phyloP scores from a whole-genome alignment of 345 rosid genomes.

The Heritiera littoralis region DNA sequence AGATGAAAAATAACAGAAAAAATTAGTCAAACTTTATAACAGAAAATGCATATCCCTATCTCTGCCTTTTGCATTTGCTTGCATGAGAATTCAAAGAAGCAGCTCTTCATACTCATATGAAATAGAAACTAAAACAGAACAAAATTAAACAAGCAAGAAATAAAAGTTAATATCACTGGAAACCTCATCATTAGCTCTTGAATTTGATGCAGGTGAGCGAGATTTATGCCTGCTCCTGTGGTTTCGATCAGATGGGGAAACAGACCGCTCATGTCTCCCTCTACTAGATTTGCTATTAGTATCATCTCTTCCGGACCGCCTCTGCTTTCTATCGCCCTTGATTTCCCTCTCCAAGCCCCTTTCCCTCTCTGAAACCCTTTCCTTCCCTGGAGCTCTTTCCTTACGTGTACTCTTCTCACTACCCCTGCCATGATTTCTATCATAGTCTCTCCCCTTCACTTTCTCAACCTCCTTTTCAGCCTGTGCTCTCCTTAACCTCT shows the following conservation, averaged over 20 bases:
- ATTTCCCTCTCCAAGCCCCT: slow-evolving; percentile 34
- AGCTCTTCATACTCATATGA: not conserved
- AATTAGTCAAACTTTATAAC: not conserved
- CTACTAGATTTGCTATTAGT: slow-evolving; percentile 46
- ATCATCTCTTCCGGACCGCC: slow-evolving; percentile 60
- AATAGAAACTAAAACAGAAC: slow-evolving; percentile 9
- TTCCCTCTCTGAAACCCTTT: slow-evolving; percentile 33
- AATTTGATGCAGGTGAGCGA: slow-evolving; percentile 51
- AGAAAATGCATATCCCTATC: not conserved
- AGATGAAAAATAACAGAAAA: not conserved
- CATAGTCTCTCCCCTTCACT: slow-evolving; percentile 49
- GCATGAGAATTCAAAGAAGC: not conserved
- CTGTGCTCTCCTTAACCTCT: slow-evolving; percentile 57
- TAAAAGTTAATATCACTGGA: slow-evolving; percentile 42
- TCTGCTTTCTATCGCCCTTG: slow-evolving; percentile 52
- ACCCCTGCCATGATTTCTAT: slow-evolving; percentile 42
- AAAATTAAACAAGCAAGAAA: slow-evolving; percentile 9
- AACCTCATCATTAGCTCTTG: slow-evolving; percentile 65
- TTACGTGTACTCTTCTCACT: slow-evolving; percentile 41
- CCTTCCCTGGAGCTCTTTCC: slow-evolving; percentile 36
- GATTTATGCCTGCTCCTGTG: slow-evolving; percentile 59
- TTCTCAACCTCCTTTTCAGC: slow-evolving; percentile 53
- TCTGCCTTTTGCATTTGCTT: not conserved
- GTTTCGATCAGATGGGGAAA: slow-evolving; percentile 57
- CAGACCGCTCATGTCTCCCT: slow-evolving; percentile 47